Conservation (phyloP, 345 rosid genomes). For the Trapa bicornis region DNA sequence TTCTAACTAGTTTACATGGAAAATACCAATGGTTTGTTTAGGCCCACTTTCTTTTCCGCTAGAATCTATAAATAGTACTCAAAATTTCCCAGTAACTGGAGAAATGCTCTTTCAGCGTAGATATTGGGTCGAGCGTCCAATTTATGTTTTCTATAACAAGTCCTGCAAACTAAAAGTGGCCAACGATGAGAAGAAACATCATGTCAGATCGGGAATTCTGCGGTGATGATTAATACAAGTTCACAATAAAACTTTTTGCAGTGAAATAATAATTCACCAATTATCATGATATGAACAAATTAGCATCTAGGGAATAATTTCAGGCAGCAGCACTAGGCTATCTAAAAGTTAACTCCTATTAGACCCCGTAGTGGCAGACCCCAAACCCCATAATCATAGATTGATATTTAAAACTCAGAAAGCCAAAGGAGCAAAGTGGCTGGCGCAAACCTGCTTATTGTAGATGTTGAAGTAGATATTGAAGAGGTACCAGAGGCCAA, state of each 20-base stretch:
- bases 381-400: neutral
- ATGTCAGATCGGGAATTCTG: neutral
- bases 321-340: neutral
- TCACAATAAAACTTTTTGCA: neutral
- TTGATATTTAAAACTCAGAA: neutral
- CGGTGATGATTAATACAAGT: neutral
- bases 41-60: no score
- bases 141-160: no score
- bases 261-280: neutral
- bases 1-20: no score
- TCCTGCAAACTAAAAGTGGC: no score
- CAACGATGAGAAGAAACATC: no score
- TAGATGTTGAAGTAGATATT: constrained; percentile 99
- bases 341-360: neutral
- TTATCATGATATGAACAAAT: neutral
- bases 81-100: neutral
- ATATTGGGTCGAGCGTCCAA: no score
- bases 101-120: no score
- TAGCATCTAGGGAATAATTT: neutral
- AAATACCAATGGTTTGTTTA: no score
- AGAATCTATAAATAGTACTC: neutral
- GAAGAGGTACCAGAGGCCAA: constrained; percentile 82
- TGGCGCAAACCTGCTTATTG: constrained; percentile 68
- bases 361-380: neutral
- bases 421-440: neutral